Base-by-base conservation (phyloP, 2,329 filamentous ascomycete species). In the Neospermospora avenae region DNA sequence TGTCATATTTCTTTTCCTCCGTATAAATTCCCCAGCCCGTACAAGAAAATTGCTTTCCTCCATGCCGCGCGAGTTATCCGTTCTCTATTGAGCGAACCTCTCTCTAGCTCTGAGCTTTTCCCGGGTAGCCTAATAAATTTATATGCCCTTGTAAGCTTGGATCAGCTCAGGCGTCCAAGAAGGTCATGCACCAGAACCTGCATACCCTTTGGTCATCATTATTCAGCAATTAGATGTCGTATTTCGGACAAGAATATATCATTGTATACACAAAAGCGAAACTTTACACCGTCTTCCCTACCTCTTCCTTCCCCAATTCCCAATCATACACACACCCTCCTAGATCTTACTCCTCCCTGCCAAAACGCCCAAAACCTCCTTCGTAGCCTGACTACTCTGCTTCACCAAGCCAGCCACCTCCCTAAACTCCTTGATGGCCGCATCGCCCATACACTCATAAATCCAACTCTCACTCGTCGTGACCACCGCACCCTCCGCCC, bases 371-470 rank as follows among this genome's bases (percentile, higher is more conserved):
- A 96, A 75, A 5, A 83, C 84, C 51, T 79, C 80, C 77, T 84
- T 91, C 0, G 93, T 96, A 67, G 85, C 85, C 49, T 80, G 78
- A 68, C 83, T 82, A 7, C 82, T 86, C 68, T 91, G 90, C 80
- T 93, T 96, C 59, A 98, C 89, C 59, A 97, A 70, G 57, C 79
- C 81, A 63, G 89, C 87, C 49, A 97, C 80, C 24, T 79, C 80
- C 76, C 83, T 88, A 73, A 97, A 97, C 75, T 87, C 85, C 0
- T 80, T 76, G 68, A 87, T 84, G 13, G 77, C 80, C 6, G 93
- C 91, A 77, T 97, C 93, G 18, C 90, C 91, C 78, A 97, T 83
- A 69, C 86, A 85, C 79, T 98, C 93, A 76, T 96, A 98, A 71
- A 97, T 77, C 77, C 90, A 88, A 74, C 90, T 89, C 83, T 98